Evolutionary conservation across 306 rosid genomes (phyloP), one percentile per base, ranked within the genome.

Genomic region (Sechiopsis laciniata): DNA sequence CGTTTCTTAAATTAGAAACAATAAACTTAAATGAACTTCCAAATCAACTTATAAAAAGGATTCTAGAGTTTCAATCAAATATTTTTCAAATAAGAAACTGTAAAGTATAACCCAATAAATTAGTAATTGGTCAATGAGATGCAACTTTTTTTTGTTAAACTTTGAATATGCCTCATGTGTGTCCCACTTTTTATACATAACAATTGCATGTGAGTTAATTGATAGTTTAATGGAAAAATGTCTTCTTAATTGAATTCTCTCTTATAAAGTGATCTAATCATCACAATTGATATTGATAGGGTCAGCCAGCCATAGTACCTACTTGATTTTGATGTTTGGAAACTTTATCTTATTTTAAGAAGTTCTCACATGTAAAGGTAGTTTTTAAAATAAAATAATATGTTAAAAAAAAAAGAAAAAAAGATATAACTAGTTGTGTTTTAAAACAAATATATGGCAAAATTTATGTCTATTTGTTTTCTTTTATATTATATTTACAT

Each of bases 91-190:
- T 16, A 54, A 54, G 58, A 54, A 54, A 45, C 13, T 45, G 11
- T 45, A 9, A 45, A 45, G 51, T 45, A 10, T 32, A 32, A 45
- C 4, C 1, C 14, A 58, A 58, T 58, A 58, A 2, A 58, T 22
- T 22, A 58, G 35, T 58, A 58, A 22, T 58, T 22, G 9, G 64
- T 58, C 37, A 58, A 58, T 58, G 35, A 58, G 64, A 22, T 58
- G n/a, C 64, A 58, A 11, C 9, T 12, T 58, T 10, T 58, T 10
- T 26, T 26, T 26, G 37, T 22, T 58, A 12, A 22, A 24, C n/a
- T 58, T 22, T 58, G 64, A 22, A 58, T 63, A 63, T 63, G 70
- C 70, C 35, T n/a, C 70, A 32, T 63, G 50, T 63, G 70, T 35
- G 70, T 35, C 70, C 70, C 37, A 63, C 46, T 32, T 63, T 37